Percentiles rank a stretch among this genome's conserved stretches.
Evolutionary conservation across 768 basidiomycete genomes (phyloP).

Genomic region (Rhizopogon rudus): DNA sequence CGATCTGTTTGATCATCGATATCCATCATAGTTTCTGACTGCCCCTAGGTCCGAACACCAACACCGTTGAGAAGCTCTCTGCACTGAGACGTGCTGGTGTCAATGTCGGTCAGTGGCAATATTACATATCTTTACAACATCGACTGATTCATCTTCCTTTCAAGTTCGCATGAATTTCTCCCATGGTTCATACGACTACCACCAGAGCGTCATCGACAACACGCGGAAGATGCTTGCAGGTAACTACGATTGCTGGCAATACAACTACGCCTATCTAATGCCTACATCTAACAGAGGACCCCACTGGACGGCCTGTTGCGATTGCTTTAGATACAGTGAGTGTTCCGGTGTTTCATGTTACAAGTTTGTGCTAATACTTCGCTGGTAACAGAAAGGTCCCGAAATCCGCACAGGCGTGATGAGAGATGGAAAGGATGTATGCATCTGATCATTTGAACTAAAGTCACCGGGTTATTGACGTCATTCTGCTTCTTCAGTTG

Average conservation of each 20-base stretch:
- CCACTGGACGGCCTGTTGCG: constrained; percentile 85
- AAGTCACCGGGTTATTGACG: constrained; percentile 2
- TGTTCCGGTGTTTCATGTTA: constrained; percentile 8
- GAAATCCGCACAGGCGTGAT: constrained; percentile 98
- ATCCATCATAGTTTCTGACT: constrained; percentile 4
- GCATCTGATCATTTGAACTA: constrained; percentile 25
- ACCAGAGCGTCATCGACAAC: constrained; percentile 99
- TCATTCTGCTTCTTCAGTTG: constrained; percentile 40
- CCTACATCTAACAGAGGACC: constrained; percentile 42
- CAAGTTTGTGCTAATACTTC: neutral
- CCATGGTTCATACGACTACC: constrained; percentile 97
- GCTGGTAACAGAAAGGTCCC: constrained; percentile 80
- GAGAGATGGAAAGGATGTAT: constrained; percentile 78
- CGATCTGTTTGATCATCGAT: constrained; percentile 3
- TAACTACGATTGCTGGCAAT: constrained; percentile 29
- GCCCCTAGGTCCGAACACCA: constrained; percentile 85
- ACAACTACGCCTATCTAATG: constrained; percentile 4
- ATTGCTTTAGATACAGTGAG: constrained; percentile 96
- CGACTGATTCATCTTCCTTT: neutral
- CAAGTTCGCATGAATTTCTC: constrained; percentile 99
- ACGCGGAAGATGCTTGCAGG: constrained; percentile 80
- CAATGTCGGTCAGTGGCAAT: constrained; percentile 80
- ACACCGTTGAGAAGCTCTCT: constrained; percentile 81
- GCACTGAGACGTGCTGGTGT: constrained; percentile 89
- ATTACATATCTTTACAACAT: no score